These are phyloP conservation scores for Pilasporangium apinafurcum DNA, from an alignment of 352 stramenopile species.

Conservation along the genomic window DNA sequence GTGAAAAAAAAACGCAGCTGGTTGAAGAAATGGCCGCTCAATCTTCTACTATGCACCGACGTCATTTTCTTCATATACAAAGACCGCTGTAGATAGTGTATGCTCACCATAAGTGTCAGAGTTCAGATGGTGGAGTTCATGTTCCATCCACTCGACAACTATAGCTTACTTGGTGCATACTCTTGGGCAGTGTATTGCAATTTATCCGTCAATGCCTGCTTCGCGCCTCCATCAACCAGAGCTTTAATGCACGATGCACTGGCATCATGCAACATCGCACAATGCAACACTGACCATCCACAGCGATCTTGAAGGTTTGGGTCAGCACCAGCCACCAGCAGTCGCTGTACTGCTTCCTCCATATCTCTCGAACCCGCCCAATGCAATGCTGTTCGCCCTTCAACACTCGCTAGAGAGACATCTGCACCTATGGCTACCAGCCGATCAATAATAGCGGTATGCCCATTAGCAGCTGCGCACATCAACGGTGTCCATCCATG, in stretches of 20 bases:
- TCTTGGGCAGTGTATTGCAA: slow-evolving; percentile 29
- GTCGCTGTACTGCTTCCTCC: slow-evolving; percentile 10
- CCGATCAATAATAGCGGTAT: slow-evolving; percentile 29
- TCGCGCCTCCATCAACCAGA: slow-evolving; percentile 32
- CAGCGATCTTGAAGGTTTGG: slow-evolving; percentile 27
- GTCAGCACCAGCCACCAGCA: slow-evolving; percentile 27
- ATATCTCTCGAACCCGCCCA: slow-evolving; percentile 57
- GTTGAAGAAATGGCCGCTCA: too few relatives aligned
- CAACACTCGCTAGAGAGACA: slow-evolving; percentile 18
- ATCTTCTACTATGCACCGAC: too few relatives aligned
- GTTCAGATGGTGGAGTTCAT: too few relatives aligned
- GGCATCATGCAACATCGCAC: slow-evolving; percentile 44
- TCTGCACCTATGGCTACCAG: slow-evolving; percentile 34
- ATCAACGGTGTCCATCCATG: slow-evolving; percentile 50
- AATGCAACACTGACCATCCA: slow-evolving; percentile 61
- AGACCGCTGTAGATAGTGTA: too few relatives aligned
- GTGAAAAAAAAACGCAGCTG: too few relatives aligned
- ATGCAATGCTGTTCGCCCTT: slow-evolving; percentile 57
- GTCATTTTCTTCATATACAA: too few relatives aligned
- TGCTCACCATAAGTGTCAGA: too few relatives aligned
- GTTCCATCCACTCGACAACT: too few relatives aligned
- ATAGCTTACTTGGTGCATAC: too few relatives aligned
- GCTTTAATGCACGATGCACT: slow-evolving; percentile 18
- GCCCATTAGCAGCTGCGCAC: slow-evolving; percentile 48
- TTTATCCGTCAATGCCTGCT: slow-evolving; percentile 18